Conservation (phyloP, 23 red algal species). For the Gracilaria caudata region DNA sequence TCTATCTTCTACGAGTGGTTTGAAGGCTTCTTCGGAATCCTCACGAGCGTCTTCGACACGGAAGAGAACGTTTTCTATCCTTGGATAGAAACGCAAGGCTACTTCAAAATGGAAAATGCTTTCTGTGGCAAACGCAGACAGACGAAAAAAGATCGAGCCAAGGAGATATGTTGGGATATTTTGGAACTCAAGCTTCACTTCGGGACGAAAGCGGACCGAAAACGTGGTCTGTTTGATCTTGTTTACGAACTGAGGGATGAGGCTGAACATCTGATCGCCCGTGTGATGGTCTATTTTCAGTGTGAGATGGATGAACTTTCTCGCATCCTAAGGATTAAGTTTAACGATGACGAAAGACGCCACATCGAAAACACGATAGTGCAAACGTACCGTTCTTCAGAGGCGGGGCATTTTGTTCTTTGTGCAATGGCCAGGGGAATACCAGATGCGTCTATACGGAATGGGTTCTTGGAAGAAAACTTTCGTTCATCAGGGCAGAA, state of each 20-base stretch:
- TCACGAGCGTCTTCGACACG: constrained; percentile 52
- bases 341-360: constrained; percentile 33
- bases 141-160: constrained; percentile 47
- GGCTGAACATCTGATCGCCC: constrained; percentile 47
- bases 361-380: constrained; percentile 28
- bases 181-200: constrained; percentile 52
- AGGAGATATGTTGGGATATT: constrained; percentile 67
- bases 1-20: constrained; percentile 60
- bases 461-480: constrained; percentile 43
- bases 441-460: constrained; percentile 8
- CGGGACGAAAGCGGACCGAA: constrained; percentile 9
- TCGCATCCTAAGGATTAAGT: constrained; percentile 23
- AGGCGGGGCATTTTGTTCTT: constrained; percentile 56
- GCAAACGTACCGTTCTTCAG: constrained; percentile 11
- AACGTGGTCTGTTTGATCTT: constrained; percentile 27
- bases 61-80: constrained; percentile 60
- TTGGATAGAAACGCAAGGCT: constrained; percentile 35
- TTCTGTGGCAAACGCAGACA: constrained; percentile 38
- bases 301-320: constrained; percentile 34
- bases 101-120: constrained; percentile 28
- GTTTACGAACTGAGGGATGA: constrained; percentile 53
- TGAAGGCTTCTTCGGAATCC: constrained; percentile 67
- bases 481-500: constrained; percentile 27
- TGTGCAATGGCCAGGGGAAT: constrained; percentile 58
- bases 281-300: constrained; percentile 44